Evolutionary conservation across 164 flowering plant species (phyloP), one percentile per base, ranked within the genome.

Genomic region (Dillenia turbinata): DNA sequence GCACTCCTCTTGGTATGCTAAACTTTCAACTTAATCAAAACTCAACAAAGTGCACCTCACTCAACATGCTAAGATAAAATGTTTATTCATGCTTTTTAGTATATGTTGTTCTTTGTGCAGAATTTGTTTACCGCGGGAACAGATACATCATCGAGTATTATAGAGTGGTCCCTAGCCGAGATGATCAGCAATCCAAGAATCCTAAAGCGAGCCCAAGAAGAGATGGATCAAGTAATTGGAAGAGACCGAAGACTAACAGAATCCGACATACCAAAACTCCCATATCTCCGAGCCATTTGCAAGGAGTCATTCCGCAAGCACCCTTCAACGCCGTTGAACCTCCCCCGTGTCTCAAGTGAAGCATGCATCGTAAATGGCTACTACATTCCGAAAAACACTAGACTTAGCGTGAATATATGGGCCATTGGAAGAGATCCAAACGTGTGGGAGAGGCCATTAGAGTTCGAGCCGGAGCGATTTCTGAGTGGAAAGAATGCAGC

Each of bases 211-310:
- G 69, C 69, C 2, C 73, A 70, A 3, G 57, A 22, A 11, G 73
- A 70, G 47, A 65, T 70, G 65, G 74, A 71, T 22, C 40, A 52
- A n/a, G 74, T 71, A 14, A 57, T 71, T 0, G 70, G 70, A 13
- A 44, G 57, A 44, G 44, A 66, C 16, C 46, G 70, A n/a, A 33
- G 66, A 10, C 59, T 71, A 1, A 48, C 44, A 10, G 74, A 71
- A 19, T 71, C 70, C 9, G 74, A 71, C 62, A 49, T 66, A 44
- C 58, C 62, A 12, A 60, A 70, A 7, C 69, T 70, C 22, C 73
- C 69, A 47, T 65, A 54, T 47, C 58, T 66, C 6, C 59, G 57
- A 53, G 70, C 70, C 9, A 62, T 71, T 0, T 56, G 62, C 56
- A 71, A 71, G 43, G 74, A 71, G 33, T 43, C 70, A 57, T 62